Evolutionary conservation across 129 eudicot genomes (phyloP).

Genomic region (Helianthus tuberosus): DNA sequence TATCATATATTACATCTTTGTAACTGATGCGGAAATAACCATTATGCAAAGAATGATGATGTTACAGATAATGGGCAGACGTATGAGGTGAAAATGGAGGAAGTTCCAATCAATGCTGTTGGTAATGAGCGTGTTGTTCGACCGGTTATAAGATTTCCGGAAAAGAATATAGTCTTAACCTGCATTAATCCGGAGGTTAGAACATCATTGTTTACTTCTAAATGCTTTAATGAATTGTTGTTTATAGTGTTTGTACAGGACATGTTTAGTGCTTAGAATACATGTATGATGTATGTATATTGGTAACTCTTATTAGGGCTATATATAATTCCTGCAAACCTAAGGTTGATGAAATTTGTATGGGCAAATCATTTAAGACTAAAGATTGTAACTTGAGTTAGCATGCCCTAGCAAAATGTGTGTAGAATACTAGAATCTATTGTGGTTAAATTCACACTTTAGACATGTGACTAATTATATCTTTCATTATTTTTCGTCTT

Average conservation of each 20-base stretch:
- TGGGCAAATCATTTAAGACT: background rate
- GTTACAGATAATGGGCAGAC: slow-evolving; percentile 72
- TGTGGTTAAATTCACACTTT: slow-evolving; percentile 18
- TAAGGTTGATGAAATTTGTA: slow-evolving; percentile 16
- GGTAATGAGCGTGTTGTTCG: slow-evolving; percentile 65
- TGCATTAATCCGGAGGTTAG: slow-evolving; percentile 98
- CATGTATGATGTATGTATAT: slow-evolving; percentile 3
- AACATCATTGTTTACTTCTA: slow-evolving; percentile 6
- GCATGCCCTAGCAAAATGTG: slow-evolving; percentile 13
- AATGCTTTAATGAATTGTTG: background rate
- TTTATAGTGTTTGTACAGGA: background rate
- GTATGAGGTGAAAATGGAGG: slow-evolving; percentile 63
- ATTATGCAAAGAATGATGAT: slow-evolving; percentile 66
- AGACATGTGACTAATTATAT: slow-evolving; percentile 10
- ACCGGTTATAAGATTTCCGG: slow-evolving; percentile 82
- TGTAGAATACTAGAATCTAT: slow-evolving; percentile 10
- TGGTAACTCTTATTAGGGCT: slow-evolving; percentile 7
- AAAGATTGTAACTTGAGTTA: background rate
- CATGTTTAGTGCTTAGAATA: background rate
- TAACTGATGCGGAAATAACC: no score
- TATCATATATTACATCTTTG: no score
- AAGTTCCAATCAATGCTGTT: slow-evolving; percentile 63
- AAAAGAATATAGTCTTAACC: slow-evolving; percentile 80
- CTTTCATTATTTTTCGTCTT: slow-evolving; percentile 18
- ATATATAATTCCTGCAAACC: background rate